A percentile compares a stretch with the other conserved stretches of the same genome.
Evolutionary conservation across 257 asterid species (phyloP).

Genomic region (Solanum medicagineum): DNA sequence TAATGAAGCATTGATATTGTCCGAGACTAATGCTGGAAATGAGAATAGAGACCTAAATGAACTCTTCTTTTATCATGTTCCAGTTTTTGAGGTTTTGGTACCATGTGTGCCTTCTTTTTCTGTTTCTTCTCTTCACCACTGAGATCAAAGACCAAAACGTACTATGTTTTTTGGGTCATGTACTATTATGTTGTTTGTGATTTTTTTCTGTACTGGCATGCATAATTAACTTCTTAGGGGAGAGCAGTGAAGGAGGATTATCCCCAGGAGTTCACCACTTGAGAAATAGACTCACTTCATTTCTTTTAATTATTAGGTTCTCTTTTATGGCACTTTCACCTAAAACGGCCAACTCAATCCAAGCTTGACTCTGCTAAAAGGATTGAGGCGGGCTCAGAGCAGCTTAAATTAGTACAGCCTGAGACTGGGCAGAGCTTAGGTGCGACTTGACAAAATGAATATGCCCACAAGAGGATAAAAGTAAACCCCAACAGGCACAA

Average conservation of each 20-base stretch:
- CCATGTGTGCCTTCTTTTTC: not conserved
- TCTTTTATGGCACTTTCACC: not conserved
- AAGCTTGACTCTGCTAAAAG: not conserved
- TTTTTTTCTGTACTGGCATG: not conserved
- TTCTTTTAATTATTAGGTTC: not conserved
- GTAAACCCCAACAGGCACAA: not conserved
- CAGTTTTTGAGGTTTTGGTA: not conserved
- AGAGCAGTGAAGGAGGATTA: not conserved
- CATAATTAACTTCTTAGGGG: not conserved
- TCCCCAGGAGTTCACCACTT: not conserved
- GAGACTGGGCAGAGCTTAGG: not conserved
- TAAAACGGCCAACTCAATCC: not conserved
- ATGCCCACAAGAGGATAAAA: not conserved
- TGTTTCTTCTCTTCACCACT: not conserved
- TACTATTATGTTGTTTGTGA: not conserved
- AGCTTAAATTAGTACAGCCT: not conserved
- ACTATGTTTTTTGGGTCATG: not conserved
- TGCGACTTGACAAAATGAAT: not conserved
- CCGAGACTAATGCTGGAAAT: not conserved
- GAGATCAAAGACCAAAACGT: not conserved
- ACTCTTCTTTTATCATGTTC: not conserved
- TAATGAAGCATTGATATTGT: not conserved
- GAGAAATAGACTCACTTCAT: not conserved
- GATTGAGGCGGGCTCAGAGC: not conserved
- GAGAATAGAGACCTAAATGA: not conserved